Base-by-base conservation (phyloP, 202 grass and related monocot species). In the Hordeum pubiflorum region DNA sequence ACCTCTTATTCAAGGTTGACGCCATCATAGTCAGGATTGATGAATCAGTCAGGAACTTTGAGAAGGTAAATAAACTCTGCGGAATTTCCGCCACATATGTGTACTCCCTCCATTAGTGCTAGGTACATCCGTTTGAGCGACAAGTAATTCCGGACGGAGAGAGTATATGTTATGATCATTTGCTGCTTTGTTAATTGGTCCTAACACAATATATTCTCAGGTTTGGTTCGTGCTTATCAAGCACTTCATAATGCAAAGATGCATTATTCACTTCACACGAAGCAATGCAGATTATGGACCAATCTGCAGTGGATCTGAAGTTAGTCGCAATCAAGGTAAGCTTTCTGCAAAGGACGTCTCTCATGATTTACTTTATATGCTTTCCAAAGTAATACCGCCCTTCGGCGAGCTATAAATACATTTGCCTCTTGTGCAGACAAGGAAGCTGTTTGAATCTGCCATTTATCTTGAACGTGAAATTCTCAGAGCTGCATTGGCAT, bases 361-460 rank as follows among this genome's bases (percentile, higher is more conserved):
- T 65, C 50, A 54, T 63, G 18, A 55, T 76, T 55, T 12, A 81
- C 11, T 74, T 29, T 58, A 38, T 29, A 54, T 29, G 23, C 20
- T 66, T 74, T 59, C 5, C 41, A 14, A 13, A 68, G 34, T 68
- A 55, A 58, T 20, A 9, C 2, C 8, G 3, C 55, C 18, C 34
- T 18, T 69, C 29, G n/a, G 10, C 10, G 12, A 59, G 32, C 44
- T 56, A 20, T 80, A 31, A 55, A 38, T 64, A 38, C 40, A 1
- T 46, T 55, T 55, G 22, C 17, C 15, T 50, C 57, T 74, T 77
- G 70, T 31, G 69, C 68, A 97, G 94, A 88, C 94, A 78, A 92
- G 89, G 68, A 92, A 92, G 86, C 89, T 94, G 24, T 92, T 94
- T 79, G 91, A 94, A 92, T 91, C 94, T 31, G 90, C 86, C 63